Evolutionary conservation across 768 basidiomycete species (phyloP), one percentile per base, ranked within the genome.

Genomic region (Calocybe indica): DNA sequence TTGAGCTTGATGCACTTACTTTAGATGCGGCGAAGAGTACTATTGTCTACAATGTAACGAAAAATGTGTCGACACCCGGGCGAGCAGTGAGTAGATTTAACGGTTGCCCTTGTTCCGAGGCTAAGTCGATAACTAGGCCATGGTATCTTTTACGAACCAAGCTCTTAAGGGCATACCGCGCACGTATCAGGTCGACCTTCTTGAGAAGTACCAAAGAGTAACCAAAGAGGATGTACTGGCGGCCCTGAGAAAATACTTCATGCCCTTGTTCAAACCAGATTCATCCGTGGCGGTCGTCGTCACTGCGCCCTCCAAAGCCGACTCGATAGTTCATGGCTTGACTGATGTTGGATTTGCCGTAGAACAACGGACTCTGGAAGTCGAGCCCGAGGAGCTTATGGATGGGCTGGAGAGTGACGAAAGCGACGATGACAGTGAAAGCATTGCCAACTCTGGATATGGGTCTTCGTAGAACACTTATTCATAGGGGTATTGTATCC

Each of bases 11-110:
- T 35, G 76, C 83, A 45, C 85, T 88, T 0, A 81, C 82, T 7
- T 67, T 98, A 34, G 93, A 97, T 55, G 87, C 90, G 0, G 91
- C 93, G 5, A 92, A 95, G 71, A 93, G 90, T 53, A 88, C 82
- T 41, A 85, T 96, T 52, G 93, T 96, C 4, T 97, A 83, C 58
- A 74, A 75, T 6, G 85, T 93, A 7, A 81, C 93, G 0, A 81
- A 82, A 58, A 74, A 76, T 39, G 88, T 95, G 14, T 85, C 92
- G 13, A 95, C 92, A 3, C 81, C 89, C 29, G 79, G 80, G n/a
- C 79, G 85, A 55, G 95, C 95, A 37, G 94, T 93, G 65, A 62
- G 85, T 67, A 32, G 15, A 40, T 35, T 34, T 37, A 0, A 30
- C 10, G n/a, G 7, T 7, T 40, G 22, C 40, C 13, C 11, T 9